Conservation (phyloP, 1,284 basidiomycete species). For the Naganishia albida region DNA sequence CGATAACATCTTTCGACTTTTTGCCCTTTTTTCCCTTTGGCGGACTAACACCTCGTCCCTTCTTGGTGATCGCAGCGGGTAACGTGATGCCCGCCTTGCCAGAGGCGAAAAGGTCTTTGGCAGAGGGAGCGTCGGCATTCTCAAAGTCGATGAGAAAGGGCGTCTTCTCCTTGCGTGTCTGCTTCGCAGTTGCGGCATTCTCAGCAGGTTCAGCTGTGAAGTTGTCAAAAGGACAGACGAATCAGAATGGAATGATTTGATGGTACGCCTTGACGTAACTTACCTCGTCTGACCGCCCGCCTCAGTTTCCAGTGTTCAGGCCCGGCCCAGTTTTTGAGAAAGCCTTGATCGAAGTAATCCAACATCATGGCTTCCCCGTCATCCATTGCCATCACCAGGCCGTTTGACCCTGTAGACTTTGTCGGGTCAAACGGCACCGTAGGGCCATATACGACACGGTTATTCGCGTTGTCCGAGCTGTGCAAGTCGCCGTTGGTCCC, state of each 20-base stretch:
- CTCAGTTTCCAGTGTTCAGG: constrained; percentile 97
- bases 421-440: constrained; percentile 74
- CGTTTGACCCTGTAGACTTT: constrained; percentile 67
- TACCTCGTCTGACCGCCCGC: constrained; percentile 72
- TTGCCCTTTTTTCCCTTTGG: constrained; percentile 60
- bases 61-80: constrained; percentile 60
- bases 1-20: constrained; percentile 54
- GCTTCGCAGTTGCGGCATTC: constrained; percentile 57
- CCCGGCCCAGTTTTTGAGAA: constrained; percentile 95
- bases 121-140: constrained; percentile 61
- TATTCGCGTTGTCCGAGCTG: constrained; percentile 1
- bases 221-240: background rate
- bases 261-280: constrained; percentile 41
- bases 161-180: constrained; percentile 71
- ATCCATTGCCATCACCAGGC: constrained; percentile 79
- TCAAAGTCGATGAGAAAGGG: constrained; percentile 87
- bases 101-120: constrained; percentile 78
- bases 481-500: constrained; percentile 43
- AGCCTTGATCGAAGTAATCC: constrained; percentile 89
- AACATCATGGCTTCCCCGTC: constrained; percentile 64
- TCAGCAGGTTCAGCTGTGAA: constrained; percentile 45
- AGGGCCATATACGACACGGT: constrained; percentile 25
- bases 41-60: constrained; percentile 46
- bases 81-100: constrained; percentile 68
- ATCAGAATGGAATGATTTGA: background rate